These are phyloP conservation scores for Penicillium sclerotiorum DNA, from an alignment of 2,329 filamentous ascomycete genomes.

Conservation along the genomic window DNA sequence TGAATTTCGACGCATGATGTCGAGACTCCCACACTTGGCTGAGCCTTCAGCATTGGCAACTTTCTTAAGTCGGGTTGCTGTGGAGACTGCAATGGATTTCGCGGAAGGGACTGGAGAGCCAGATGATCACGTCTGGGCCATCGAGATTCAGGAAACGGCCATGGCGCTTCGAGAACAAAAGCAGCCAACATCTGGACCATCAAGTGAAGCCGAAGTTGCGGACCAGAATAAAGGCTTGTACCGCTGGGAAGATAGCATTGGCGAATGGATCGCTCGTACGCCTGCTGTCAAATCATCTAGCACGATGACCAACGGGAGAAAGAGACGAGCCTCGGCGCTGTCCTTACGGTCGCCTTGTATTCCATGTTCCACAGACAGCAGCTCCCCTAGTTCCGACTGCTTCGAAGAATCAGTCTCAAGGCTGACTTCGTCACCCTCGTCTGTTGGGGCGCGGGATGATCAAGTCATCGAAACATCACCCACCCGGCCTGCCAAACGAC, in stretches of 20 bases:
- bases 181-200: slow-evolving; percentile 10
- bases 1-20: slow-evolving; percentile 31
- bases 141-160: slow-evolving; percentile 40
- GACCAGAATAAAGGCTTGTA: slow-evolving; percentile 34
- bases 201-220: slow-evolving; percentile 16
- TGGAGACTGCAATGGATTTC: slow-evolving; percentile 45
- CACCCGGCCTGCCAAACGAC: slow-evolving; percentile 27
- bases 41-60: slow-evolving; percentile 26
- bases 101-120: slow-evolving; percentile 42
- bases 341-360: slow-evolving; percentile 18
- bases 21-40: slow-evolving; percentile 25
- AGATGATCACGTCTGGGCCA: slow-evolving; percentile 43
- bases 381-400: slow-evolving; percentile 21
- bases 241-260: slow-evolving; percentile 60
- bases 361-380: slow-evolving; percentile 29
- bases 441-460: slow-evolving; percentile 26
- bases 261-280: slow-evolving; percentile 58
- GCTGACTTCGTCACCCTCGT: slow-evolving; percentile 35
- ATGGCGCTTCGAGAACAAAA: slow-evolving; percentile 22
- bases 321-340: slow-evolving; percentile 8
- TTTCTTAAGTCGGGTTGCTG: slow-evolving; percentile 38
- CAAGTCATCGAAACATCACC: slow-evolving; percentile 16
- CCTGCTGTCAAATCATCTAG: slow-evolving; percentile 38
- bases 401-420: slow-evolving; percentile 29
- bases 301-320: slow-evolving; percentile 3